These are phyloP conservation scores for Luzula sylvatica DNA, from an alignment of 176 grass and related monocot species.

Conservation along the genomic window DNA sequence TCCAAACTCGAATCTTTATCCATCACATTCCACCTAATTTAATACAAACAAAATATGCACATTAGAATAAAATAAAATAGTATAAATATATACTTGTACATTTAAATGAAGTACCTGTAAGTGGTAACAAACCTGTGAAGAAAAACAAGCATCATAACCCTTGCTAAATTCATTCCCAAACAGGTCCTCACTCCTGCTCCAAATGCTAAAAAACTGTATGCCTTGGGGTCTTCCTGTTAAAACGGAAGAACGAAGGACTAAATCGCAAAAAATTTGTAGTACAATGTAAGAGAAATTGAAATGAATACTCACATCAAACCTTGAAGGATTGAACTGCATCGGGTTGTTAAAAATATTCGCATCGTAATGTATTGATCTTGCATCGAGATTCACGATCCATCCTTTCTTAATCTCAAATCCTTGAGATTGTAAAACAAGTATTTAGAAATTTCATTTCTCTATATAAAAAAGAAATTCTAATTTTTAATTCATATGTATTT, in stretches of 20 bases:
- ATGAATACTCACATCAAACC: constrained; percentile 42
- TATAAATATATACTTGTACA: background rate
- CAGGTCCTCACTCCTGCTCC: constrained; percentile 72
- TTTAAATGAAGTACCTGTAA: constrained; percentile 37
- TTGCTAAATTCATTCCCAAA: constrained; percentile 81
- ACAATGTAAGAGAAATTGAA: background rate
- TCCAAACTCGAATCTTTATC: constrained; percentile 53
- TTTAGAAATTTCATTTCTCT: background rate
- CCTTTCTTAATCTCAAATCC: constrained; percentile 61
- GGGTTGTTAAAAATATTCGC: constrained; percentile 44
- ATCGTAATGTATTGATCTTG: constrained; percentile 66
- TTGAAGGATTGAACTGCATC: constrained; percentile 52
- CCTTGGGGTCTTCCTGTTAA: constrained; percentile 38
- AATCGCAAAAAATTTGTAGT: background rate
- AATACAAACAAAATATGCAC: background rate
- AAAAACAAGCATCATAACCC: constrained; percentile 90
- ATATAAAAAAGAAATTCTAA: background rate
- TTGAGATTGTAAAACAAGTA: constrained; percentile 1
- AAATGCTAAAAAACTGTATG: constrained; percentile 66
- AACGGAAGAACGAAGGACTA: background rate
- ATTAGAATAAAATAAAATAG: background rate
- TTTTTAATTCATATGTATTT: background rate
- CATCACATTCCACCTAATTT: constrained; percentile 59
- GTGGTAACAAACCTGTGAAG: constrained; percentile 64
- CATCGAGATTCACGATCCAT: constrained; percentile 90